phyloP scores from a whole-genome alignment of 805 yeast species.

The Pichia ethanolica region DNA sequence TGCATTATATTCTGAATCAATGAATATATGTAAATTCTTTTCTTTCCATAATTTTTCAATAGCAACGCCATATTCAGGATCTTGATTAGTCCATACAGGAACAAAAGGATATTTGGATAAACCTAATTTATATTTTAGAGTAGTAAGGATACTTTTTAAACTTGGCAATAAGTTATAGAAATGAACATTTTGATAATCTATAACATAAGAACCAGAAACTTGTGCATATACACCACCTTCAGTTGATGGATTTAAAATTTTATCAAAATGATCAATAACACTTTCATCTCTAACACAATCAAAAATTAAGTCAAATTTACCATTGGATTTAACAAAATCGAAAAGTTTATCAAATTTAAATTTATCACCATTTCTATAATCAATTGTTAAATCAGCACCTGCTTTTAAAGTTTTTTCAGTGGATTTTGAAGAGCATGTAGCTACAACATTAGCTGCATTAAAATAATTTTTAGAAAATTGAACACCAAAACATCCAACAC shows the following conservation, averaged over 20 bases:
- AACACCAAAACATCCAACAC: conserved; percentile 51
- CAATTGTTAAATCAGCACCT: conserved; percentile 55
- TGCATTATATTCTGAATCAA: conserved; percentile 49
- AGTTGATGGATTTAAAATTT: conserved; percentile 38
- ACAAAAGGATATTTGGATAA: conserved; percentile 9
- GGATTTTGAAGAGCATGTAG: conserved; percentile 35
- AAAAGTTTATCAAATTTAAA: conserved; percentile 30
- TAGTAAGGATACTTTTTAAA: conserved; percentile 7
- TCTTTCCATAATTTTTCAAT: conserved; percentile 40
- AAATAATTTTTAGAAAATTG: conserved; percentile 48
- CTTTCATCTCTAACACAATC: conserved; percentile 61
- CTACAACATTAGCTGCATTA: conserved; percentile 45
- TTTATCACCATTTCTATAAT: conserved; percentile 43
- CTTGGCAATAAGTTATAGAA: conserved; percentile 20
- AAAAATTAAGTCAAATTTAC: conserved; percentile 52
- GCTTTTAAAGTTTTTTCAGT: conserved; percentile 15
- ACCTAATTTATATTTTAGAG: conserved; percentile 11
- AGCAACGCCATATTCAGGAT: conserved; percentile 13
- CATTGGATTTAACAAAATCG: conserved; percentile 26
- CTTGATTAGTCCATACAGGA: conserved; percentile 3
- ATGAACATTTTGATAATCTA: conserved; percentile 27
- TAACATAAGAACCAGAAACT: conserved; percentile 48
- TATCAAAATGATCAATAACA: conserved; percentile 28
- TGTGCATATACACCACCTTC: conserved; percentile 46
- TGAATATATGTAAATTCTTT: conserved; percentile 36